phyloP scores from a whole-genome alignment of 257 asterid species.

The Solanum sejunctum region DNA sequence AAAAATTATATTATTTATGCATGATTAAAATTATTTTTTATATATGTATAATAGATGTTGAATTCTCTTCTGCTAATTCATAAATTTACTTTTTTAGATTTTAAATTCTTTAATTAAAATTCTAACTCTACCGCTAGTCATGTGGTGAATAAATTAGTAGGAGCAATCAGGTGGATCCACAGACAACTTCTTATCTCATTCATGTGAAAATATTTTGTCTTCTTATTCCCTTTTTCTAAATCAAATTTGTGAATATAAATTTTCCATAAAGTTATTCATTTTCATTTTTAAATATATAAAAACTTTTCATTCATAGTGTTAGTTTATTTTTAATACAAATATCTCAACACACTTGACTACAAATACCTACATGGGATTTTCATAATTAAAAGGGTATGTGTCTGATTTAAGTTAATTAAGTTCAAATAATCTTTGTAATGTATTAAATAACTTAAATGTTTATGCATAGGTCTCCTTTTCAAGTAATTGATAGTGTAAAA shows the following conservation, averaged over 20 bases:
- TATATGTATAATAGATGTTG: no score
- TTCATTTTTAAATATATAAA: neutral
- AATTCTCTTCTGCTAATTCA: no score
- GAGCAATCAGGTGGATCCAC: neutral
- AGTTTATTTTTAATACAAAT: no score
- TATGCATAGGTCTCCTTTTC: neutral
- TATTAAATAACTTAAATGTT: neutral
- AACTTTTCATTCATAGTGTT: no score
- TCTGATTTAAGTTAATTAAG: neutral
- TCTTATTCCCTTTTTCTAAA: neutral
- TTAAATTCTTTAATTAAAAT: no score
- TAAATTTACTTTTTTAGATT: no score
- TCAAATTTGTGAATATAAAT: neutral
- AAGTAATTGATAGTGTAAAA: neutral
- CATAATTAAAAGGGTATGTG: no score
- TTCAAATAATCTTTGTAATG: neutral
- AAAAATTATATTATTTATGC: no score
- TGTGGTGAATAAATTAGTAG: neutral
- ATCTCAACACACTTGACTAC: neutral
- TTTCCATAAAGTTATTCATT: neutral
- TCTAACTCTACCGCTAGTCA: neutral
- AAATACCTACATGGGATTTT: neutral
- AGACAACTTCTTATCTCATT: neutral
- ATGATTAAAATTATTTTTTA: no score
- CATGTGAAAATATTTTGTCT: neutral